These are phyloP conservation scores for Xylaria arbuscula DNA, from an alignment of 2,329 filamentous ascomycete species.

Conservation along the genomic window DNA sequence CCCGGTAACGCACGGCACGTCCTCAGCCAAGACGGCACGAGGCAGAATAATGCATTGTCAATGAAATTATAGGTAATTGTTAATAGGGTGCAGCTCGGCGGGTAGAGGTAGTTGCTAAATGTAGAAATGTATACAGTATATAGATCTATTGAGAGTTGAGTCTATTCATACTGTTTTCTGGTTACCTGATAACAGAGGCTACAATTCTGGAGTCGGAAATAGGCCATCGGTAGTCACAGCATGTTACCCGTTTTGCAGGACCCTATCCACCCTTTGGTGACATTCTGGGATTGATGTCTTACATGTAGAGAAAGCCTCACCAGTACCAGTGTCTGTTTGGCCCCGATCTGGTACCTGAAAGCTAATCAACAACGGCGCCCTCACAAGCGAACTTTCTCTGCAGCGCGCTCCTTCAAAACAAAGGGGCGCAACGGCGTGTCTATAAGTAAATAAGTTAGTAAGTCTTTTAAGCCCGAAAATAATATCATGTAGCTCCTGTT, in stretches of 20 bases:
- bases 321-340: conserved; percentile 21
- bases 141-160: too few species aligned
- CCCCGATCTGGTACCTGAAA: conserved; percentile 38
- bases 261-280: conserved; percentile 5
- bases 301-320: not conserved
- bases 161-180: not conserved
- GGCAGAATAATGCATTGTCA: conserved; percentile 22
- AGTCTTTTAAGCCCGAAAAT: not conserved
- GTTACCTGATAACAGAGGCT: conserved; percentile 28
- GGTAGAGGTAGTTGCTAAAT: not conserved
- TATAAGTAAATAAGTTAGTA: not conserved
- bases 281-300: conserved; percentile 9
- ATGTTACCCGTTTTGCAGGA: conserved; percentile 27
- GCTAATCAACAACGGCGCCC: conserved; percentile 13
- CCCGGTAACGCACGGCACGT: conserved; percentile 9
- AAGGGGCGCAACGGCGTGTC: not conserved
- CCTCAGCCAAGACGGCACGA: conserved; percentile 19
- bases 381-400: conserved; percentile 5
- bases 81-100: conserved; percentile 10
- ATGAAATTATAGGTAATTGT: conserved; percentile 17
- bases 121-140: conserved; percentile 25
- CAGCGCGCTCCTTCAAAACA: not conserved
- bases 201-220: not conserved
- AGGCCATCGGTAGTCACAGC: conserved; percentile 26
- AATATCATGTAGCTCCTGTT: not conserved